Conservation (phyloP, 306 rosid genomes). For the Senna tora region DNA sequence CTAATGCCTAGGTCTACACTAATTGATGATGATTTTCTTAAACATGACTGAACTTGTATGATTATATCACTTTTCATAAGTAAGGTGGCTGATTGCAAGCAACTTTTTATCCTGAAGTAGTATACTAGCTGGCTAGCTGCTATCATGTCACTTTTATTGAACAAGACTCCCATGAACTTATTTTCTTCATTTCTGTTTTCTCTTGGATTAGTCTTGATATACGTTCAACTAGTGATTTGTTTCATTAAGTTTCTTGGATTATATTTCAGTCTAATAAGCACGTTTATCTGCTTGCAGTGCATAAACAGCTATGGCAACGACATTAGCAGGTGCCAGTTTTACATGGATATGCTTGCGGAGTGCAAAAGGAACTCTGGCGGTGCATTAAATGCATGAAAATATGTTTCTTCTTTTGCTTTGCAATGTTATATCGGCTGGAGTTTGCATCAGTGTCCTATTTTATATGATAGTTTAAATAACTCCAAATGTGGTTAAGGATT, state of each 20-base stretch:
- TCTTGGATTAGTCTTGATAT: neutral
- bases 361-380: conserved; percentile 60
- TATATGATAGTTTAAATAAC: conserved; percentile 24
- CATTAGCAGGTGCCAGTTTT: conserved; percentile 70
- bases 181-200: neutral
- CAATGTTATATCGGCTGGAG: conserved; percentile 1
- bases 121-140: no score
- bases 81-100: neutral
- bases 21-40: neutral
- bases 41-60: neutral
- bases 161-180: neutral
- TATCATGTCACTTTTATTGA: neutral
- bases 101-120: neutral
- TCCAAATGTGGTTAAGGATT: conserved; percentile 26
- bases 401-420: neutral
- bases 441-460: conserved; percentile 11
- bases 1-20: neutral
- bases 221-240: neutral
- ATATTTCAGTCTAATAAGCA: neutral
- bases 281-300: conserved; percentile 52
- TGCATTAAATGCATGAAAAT: conserved; percentile 48
- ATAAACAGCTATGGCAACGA: conserved; percentile 60
- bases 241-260: neutral
- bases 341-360: conserved; percentile 65
- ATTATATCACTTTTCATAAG: neutral